Evolutionary conservation across 257 asterid species (phyloP), one percentile per base, ranked within the genome.

Genomic region (Knoxia roxburghii): DNA sequence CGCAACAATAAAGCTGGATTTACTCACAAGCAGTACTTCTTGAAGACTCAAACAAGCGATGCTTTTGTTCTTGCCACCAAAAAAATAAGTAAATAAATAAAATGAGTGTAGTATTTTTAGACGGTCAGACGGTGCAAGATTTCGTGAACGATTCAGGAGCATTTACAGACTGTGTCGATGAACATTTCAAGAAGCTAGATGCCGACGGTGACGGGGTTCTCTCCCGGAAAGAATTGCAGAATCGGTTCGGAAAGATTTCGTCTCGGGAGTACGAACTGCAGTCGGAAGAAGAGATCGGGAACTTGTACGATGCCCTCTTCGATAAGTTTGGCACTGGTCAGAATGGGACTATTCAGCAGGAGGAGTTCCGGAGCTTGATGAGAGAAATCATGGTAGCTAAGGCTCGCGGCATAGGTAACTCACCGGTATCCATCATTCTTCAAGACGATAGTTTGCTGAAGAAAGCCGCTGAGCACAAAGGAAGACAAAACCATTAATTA

Each of bases 401-500:
- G 43, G 95, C 89, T 55, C 79, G 85, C 15, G 86, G 91, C 48
- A 73, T 85, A n/a, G 95, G 95, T 0, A 72, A 80, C 54, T 87
- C 83, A 0, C 95, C 95, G 0, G 75, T 85, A 48, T 75, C 73
- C 15, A 68, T 87, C 40, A 83, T 87, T 80, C 84, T 83, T 53
- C 95, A 85, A 76, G 84, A 50, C 7, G 96, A 89, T 70, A 86
- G 91, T 60, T 69, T 86, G 80, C 85, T 85, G 26, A 80, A 85
- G 95, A 75, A 85, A 55, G 96, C 86, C 18, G 85, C 83, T 57
- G 76, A 77, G 70, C 86, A 75, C 56, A 55, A 52, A 29, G 74
- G 20, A 29, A n/a, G n/a, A n/a, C n/a, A n/a, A n/a, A n/a, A n/a
- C n/a, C n/a, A n/a, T n/a, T n/a, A n/a, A n/a, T n/a, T n/a, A n/a